Evolutionary conservation across 2,329 filamentous ascomycete genomes (phyloP), one percentile per base, ranked within the genome.

Genomic region (Hymenoscyphus fraxineus): DNA sequence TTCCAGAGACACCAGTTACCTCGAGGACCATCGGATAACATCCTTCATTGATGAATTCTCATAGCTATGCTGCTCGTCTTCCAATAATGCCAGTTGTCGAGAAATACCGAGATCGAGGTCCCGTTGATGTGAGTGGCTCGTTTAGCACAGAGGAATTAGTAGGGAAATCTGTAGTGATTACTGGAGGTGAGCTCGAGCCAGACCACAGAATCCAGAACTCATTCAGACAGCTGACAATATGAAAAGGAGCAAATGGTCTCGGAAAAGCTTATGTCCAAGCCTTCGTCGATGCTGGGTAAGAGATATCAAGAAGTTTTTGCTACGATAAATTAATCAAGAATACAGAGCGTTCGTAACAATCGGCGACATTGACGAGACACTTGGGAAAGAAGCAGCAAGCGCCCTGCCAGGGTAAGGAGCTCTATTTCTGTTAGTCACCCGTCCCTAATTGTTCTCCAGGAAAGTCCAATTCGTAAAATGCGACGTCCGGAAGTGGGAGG

Each of bases 401-500:
- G 22, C 6, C 55, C 32, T 41, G 22, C 38, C 9, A 32, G 35
- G 60, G 60, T 57, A 32, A 7, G 44, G 32, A 35, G 22, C 16
- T 16, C 10, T 47, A 31, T 27, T 27, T 3, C 2, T 47, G 12
- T 32, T 19, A 47, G 22, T 35, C 15, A 19, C 16, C 15, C 41
- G n/a, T 40, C 12, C 19, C 32, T 54, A 19, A 59, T 35, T 40
- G 19, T 62, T 12, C 15, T 41, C 16, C 12, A 51, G 19, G 15
- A 77, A 55, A 58, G 39, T 69, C 40, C 69, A 70, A 41, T 80
- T 79, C 65, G 71, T 78, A 15, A 76, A 77, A 65, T 80, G 78
- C 65, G 78, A 82, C 39, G 77, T 81, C 31, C 72, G 75, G 31
- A 72, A 73, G 54, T 82, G 79, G 79, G 75, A 81, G 0, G 73